Evolutionary conservation across 2,329 filamentous ascomycete genomes (phyloP).

Genomic region (Drechslerella dactyloides): DNA sequence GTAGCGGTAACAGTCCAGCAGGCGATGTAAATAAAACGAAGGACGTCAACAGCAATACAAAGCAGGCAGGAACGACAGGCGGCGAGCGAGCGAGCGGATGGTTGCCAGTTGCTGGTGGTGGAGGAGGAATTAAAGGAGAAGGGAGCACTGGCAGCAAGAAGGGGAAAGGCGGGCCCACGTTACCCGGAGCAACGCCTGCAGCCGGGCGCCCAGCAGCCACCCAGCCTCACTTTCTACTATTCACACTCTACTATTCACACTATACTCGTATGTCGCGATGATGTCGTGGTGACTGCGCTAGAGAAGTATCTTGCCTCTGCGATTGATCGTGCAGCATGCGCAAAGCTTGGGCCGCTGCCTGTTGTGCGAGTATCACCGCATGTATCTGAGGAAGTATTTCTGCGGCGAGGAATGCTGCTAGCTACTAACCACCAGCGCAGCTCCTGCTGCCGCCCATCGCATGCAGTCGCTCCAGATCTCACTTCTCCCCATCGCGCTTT

Average conservation of each 20-base stretch:
- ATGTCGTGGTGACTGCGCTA: too few relatives aligned
- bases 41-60: not conserved
- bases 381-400: too few relatives aligned
- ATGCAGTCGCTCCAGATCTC: too few relatives aligned
- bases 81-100: slow-evolving; percentile 31
- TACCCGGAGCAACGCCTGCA: slow-evolving; percentile 38
- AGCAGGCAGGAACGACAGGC: slow-evolving; percentile 4
- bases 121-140: not conserved
- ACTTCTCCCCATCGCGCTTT: too few relatives aligned
- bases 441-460: too few relatives aligned
- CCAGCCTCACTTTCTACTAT: not conserved
- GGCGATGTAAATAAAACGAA: not conserved
- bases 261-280: too few relatives aligned
- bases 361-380: not conserved
- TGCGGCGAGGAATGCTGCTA: too few relatives aligned
- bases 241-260: too few relatives aligned
- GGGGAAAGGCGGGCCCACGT: slow-evolving; percentile 17
- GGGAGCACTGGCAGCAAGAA: slow-evolving; percentile 12
- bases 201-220: not conserved
- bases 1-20: too few relatives aligned
- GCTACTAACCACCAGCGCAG: not conserved
- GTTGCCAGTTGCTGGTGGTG: slow-evolving; percentile 7
- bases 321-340: not conserved
- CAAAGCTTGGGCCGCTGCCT: not conserved
- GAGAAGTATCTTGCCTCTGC: not conserved